These are phyloP conservation scores for Forsythia viridissima DNA, from an alignment of 257 asterid species.

Conservation along the genomic window DNA sequence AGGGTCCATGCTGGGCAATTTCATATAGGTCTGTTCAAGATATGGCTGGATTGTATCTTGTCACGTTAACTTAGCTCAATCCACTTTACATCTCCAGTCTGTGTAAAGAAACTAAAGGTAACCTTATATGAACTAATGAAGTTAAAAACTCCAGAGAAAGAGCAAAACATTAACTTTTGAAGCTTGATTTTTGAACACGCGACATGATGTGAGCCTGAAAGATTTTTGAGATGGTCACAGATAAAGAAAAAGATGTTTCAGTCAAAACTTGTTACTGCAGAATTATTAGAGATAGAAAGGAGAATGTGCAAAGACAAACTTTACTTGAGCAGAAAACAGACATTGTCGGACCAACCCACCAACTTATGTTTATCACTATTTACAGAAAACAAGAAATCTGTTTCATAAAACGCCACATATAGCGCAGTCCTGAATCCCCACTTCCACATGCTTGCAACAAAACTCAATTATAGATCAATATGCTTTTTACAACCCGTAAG, in stretches of 20 bases:
- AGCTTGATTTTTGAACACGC: background rate
- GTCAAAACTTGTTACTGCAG: slow-evolving; percentile 4
- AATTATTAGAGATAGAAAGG: background rate
- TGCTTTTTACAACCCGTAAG: background rate
- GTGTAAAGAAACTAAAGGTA: background rate
- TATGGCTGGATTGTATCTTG: background rate
- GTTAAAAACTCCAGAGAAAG: background rate
- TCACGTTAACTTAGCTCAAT: background rate
- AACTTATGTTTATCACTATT: background rate
- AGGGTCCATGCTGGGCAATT: background rate
- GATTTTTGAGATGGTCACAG: slow-evolving; percentile 1
- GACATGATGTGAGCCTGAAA: slow-evolving; percentile 3
- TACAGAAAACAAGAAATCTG: background rate
- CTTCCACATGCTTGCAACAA: background rate
- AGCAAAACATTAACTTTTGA: background rate
- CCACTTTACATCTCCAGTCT: background rate
- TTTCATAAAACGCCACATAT: background rate
- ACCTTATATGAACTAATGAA: background rate
- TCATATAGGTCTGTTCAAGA: background rate
- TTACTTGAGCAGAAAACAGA: background rate
- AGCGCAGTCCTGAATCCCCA: background rate
- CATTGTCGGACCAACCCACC: slow-evolving; percentile 1
- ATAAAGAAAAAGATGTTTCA: background rate
- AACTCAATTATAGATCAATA: slow-evolving; percentile 9
- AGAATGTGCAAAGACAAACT: background rate